Evolutionary conservation across 2,329 filamentous ascomycete species (phyloP), one percentile per base, ranked within the genome.

Genomic region (Claviceps spartinae): DNA sequence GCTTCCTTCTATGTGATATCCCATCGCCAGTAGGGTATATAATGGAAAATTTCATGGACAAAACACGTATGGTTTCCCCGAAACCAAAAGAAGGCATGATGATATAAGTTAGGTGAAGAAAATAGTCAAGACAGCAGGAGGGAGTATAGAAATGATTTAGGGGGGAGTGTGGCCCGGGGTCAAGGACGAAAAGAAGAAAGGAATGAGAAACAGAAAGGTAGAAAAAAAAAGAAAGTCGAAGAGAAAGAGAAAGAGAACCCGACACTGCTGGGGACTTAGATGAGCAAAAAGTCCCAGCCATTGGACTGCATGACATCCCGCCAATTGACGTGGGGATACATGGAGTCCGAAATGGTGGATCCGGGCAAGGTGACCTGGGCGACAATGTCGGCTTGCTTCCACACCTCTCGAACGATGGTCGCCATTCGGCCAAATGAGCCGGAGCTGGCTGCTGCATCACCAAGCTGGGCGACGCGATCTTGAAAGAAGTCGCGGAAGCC

Each of bases 221-320:
- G 42, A 44, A 18, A 44, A 53, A 54, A 55, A 55, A 61, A 42
- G 44, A 59, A 52, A 57, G 55, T 53, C 51, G 56, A 58, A 56
- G 59, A 56, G 54, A 53, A 51, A 57, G 46, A 57, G 55, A 38
- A 45, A 48, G n/a, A 49, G 52, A 52, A 16, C 49, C 52, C 30
- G 52, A 54, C 13, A 42, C 18, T 4, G 26, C 16, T 14, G 9
- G n/a, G 7, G 40, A 37, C 56, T 72, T 72, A 95, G 70, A 96
- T 90, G 68, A 96, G 79, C 68, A 96, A 76, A 72, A 88, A 93
- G 67, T 95, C 88, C 90, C 88, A 95, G 60, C 82, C 82, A 73
- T 91, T 93, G 72, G 84, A 81, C 71, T 81, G 81, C 89, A 96
- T 95, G 65, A 91, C 81, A 71, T 95, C 87, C 72, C 91, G 79